Percentiles rank a stretch among this genome's conserved stretches.
Conservation (phyloP, 1,284 basidiomycete species). For the Nidula niveotomentosa region DNA sequence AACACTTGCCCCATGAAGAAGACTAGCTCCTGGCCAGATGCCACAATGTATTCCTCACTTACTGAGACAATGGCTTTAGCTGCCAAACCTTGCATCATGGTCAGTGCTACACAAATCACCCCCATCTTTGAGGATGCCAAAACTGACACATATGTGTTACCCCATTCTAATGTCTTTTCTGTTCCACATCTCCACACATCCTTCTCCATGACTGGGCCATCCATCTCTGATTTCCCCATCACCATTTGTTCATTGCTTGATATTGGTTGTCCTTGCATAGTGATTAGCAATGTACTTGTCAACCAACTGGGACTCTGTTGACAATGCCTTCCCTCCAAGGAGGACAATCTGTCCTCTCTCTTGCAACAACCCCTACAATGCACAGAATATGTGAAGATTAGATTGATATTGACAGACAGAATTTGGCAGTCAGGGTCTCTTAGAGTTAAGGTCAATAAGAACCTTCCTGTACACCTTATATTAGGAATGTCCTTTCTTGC, state of each 20-base stretch:
- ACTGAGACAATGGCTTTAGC: conserved; percentile 9
- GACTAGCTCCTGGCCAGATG: conserved; percentile 9
- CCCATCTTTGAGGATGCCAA: conserved; percentile 2
- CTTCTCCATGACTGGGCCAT: conserved; percentile 6
- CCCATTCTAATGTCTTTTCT: conserved; percentile 1
- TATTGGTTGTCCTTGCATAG: conserved; percentile 10
- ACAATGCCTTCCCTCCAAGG: neutral
- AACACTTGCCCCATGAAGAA: conserved; percentile 13
- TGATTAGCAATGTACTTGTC: conserved; percentile 10
- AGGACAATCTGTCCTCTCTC: neutral
- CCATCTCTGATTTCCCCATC: conserved; percentile 7
- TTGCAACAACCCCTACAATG: neutral
- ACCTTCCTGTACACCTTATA: conserved; percentile 18
- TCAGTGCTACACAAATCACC: neutral
- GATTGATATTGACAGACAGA: no score
- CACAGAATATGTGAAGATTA: conserved; percentile 11
- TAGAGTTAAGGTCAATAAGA: conserved; percentile 13
- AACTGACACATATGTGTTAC: conserved; percentile 2
- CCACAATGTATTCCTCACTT: conserved; percentile 7
- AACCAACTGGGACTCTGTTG: conserved; percentile 2
- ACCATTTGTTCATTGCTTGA: conserved; percentile 9
- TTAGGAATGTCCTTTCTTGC: conserved; percentile 24
- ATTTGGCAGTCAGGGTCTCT: conserved; percentile 13
- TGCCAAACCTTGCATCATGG: neutral
- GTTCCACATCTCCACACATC: conserved; percentile 4